Percentiles rank a stretch among this genome's conserved stretches.
phyloP scores from a whole-genome alignment of 2,329 filamentous ascomycete species.

The Amauroascus niger region DNA sequence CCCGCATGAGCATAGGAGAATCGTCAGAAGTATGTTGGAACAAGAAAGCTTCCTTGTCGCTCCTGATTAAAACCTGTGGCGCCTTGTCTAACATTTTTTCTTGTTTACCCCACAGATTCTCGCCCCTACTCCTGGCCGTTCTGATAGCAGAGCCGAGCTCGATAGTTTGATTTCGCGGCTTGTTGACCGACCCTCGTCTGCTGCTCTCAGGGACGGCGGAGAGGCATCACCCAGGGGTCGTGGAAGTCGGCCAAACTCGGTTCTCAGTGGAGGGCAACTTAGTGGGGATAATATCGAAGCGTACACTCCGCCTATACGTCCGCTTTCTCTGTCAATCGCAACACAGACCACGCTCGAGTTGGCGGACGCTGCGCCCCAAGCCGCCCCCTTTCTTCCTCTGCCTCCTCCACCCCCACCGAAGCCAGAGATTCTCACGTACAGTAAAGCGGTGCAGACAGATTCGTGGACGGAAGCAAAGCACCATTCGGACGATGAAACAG shows the following conservation, averaged over 20 bases:
- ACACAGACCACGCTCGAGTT: conserved; percentile 61
- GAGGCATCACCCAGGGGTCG: conserved; percentile 38
- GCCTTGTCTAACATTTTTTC: background rate
- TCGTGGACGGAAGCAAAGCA: conserved; percentile 53
- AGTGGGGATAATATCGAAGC: conserved; percentile 55
- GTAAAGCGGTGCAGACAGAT: conserved; percentile 88
- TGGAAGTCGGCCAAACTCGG: conserved; percentile 73
- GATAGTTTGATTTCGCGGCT: conserved; percentile 78
- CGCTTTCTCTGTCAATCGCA: conserved; percentile 39
- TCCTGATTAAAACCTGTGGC: background rate
- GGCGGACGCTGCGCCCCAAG: conserved; percentile 70
- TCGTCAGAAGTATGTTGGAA: conserved; percentile 62
- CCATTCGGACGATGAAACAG: conserved; percentile 46
- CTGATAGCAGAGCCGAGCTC: conserved; percentile 58
- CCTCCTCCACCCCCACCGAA: conserved; percentile 38
- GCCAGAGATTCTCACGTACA: conserved; percentile 84
- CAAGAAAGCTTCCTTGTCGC: background rate
- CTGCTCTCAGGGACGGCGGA: conserved; percentile 46
- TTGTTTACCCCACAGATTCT: conserved; percentile 16
- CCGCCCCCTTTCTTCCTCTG: too few species aligned
- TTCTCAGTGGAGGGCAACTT: conserved; percentile 69
- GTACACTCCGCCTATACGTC: conserved; percentile 33
- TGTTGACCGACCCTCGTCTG: conserved; percentile 65
- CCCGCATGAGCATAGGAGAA: conserved; percentile 58
- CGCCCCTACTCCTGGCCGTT: conserved; percentile 56